Conservation (phyloP, 2,329 filamentous ascomycete species). For the Aspergillus proliferans region DNA sequence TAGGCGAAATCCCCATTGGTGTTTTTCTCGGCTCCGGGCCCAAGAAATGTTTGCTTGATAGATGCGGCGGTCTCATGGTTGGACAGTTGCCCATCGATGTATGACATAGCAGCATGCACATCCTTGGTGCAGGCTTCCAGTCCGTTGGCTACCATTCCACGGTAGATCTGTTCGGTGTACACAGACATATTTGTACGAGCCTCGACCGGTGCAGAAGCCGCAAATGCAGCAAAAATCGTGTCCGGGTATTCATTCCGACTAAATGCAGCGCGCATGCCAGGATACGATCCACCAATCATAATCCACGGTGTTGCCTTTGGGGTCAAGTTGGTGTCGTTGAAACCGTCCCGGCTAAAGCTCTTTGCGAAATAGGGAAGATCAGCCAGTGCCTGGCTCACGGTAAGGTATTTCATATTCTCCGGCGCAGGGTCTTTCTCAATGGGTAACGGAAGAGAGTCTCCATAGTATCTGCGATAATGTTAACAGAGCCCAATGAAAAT, state of each 20-base stretch:
- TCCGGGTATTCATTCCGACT: constrained; percentile 39
- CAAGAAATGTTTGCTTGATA: constrained; percentile 46
- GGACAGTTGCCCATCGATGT: constrained; percentile 44
- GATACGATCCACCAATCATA: constrained; percentile 42
- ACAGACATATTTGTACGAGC: constrained; percentile 45
- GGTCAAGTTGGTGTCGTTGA: constrained; percentile 30
- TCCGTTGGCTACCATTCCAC: constrained; percentile 45
- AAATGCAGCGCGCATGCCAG: constrained; percentile 40
- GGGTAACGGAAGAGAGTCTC: constrained; percentile 34
- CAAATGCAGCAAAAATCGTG: constrained; percentile 35
- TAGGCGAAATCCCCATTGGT: constrained; percentile 42
- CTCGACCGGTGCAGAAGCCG: constrained; percentile 42
- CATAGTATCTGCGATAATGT: constrained; percentile 34
- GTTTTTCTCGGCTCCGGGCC: constrained; percentile 41
- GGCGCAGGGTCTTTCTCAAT: constrained; percentile 29
- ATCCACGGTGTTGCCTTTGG: constrained; percentile 41
- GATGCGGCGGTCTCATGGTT: constrained; percentile 27
- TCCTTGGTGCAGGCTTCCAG: constrained; percentile 46
- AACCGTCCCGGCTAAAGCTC: constrained; percentile 29
- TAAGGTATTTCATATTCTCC: constrained; percentile 39
- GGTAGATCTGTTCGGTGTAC: constrained; percentile 47
- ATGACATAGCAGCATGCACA: constrained; percentile 42
- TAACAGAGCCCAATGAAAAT: not conserved
- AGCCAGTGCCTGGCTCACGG: constrained; percentile 38
- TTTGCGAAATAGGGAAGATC: constrained; percentile 42